Conservation (phyloP, 1,284 basidiomycete genomes). For the Puccinia horiana region DNA sequence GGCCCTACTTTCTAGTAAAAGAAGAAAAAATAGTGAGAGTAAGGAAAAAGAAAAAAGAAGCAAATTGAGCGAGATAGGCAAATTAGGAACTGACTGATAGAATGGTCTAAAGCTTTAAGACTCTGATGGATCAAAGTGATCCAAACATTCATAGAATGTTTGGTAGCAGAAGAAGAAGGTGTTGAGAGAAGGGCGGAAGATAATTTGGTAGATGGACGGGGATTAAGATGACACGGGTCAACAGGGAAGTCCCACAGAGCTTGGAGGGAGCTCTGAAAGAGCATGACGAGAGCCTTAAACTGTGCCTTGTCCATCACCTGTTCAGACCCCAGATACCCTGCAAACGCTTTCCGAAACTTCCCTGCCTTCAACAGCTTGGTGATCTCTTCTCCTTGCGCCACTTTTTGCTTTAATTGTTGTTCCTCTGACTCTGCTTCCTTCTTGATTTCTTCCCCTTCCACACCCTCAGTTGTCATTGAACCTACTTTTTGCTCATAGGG, state of each 20-base stretch:
- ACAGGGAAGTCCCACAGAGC: slow-evolving; percentile 16
- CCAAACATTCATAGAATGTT: too few relatives aligned
- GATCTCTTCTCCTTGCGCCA: not conserved
- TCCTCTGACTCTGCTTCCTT: not conserved
- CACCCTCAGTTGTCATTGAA: not conserved
- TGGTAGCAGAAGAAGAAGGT: too few relatives aligned
- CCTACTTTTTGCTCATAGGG: slow-evolving; percentile 4
- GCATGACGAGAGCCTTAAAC: not conserved
- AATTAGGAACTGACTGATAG: slow-evolving; percentile 19
- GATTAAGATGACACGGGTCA: not conserved
- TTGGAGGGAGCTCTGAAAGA: not conserved
- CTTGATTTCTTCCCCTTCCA: not conserved
- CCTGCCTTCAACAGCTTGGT: not conserved
- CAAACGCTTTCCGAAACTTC: not conserved
- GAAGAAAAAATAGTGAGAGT: too few relatives aligned
- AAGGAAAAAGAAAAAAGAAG: not conserved
- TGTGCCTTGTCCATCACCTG: not conserved
- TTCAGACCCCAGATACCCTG: not conserved
- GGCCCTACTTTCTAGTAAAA: not conserved
- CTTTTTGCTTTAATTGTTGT: not conserved
- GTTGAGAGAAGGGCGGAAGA: not conserved
- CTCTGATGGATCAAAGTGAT: slow-evolving; percentile 16
- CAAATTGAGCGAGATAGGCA: too few relatives aligned
- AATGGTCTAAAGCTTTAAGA: not conserved
- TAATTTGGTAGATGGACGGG: not conserved